These are phyloP conservation scores for Kurtzmaniella cleridarum DNA, from an alignment of 805 yeast species.

Conservation along the genomic window DNA sequence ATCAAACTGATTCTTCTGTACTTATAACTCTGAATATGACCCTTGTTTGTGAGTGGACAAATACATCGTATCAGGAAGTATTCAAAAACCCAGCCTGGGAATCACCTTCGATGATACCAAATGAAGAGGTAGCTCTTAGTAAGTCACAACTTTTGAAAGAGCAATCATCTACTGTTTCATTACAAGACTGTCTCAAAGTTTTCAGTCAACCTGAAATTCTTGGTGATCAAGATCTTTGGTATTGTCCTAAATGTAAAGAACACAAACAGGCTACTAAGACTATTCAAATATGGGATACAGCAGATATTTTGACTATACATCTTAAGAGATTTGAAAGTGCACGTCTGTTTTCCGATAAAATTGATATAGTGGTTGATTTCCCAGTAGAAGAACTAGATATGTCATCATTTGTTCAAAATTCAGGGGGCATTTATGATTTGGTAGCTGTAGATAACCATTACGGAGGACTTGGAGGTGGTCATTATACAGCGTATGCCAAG, in stretches of 20 bases:
- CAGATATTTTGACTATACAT: slow-evolving; percentile 86
- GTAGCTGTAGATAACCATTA: slow-evolving; percentile 93
- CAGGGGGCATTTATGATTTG: slow-evolving; percentile 62
- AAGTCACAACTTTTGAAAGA: slow-evolving; percentile 29
- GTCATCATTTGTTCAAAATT: slow-evolving; percentile 43
- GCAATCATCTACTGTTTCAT: slow-evolving; percentile 41
- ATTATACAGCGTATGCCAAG: slow-evolving; percentile 85
- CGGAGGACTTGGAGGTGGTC: slow-evolving; percentile 97
- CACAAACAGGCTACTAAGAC: slow-evolving; percentile 88
- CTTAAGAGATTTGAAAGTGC: slow-evolving; percentile 85
- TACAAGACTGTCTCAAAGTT: slow-evolving; percentile 68
- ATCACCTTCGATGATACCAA: slow-evolving; percentile 38
- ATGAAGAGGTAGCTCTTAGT: slow-evolving; percentile 49
- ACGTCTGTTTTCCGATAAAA: slow-evolving; percentile 81
- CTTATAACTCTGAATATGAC: slow-evolving; percentile 14
- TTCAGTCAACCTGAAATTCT: slow-evolving; percentile 81
- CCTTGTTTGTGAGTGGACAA: slow-evolving; percentile 64
- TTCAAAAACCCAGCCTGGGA: slow-evolving; percentile 61
- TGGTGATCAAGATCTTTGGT: slow-evolving; percentile 90
- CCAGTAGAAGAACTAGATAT: slow-evolving; percentile 82
- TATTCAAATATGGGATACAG: slow-evolving; percentile 89
- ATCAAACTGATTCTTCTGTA: slow-evolving; percentile 6
- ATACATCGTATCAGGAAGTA: slow-evolving; percentile 41
- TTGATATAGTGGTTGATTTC: slow-evolving; percentile 77
- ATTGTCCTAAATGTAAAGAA: slow-evolving; percentile 83